These are phyloP conservation scores for Cyberlindnera nakhonratchasimensis DNA, from an alignment of 805 yeast species.

Conservation along the genomic window DNA sequence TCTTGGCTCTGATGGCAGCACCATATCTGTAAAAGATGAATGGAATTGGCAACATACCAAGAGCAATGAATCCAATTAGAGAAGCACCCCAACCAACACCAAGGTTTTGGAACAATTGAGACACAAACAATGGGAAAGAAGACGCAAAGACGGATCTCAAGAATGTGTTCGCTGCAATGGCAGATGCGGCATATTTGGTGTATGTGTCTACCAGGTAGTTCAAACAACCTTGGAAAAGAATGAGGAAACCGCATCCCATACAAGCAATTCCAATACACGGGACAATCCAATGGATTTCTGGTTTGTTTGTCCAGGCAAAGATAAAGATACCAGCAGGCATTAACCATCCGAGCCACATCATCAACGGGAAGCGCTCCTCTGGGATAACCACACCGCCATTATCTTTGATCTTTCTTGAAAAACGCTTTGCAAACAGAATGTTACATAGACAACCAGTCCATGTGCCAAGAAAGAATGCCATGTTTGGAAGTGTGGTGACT, in stretches of 20 bases:
- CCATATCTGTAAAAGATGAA: constrained; percentile 51
- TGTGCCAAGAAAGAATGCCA: constrained; percentile 39
- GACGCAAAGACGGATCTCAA: constrained; percentile 58
- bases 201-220: constrained; percentile 62
- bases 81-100: constrained; percentile 54
- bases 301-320: constrained; percentile 58
- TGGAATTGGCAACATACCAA: constrained; percentile 53
- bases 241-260: constrained; percentile 50
- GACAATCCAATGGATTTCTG: constrained; percentile 46
- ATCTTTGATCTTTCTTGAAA: constrained; percentile 36
- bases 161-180: constrained; percentile 62
- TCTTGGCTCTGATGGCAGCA: constrained; percentile 32
- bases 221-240: constrained; percentile 56
- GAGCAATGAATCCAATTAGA: constrained; percentile 49
- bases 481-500: constrained; percentile 32
- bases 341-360: constrained; percentile 44
- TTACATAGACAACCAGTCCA: constrained; percentile 31
- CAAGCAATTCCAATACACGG: constrained; percentile 56
- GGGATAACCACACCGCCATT: constrained; percentile 51
- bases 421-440: constrained; percentile 31
- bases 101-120: constrained; percentile 47
- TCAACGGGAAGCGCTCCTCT: constrained; percentile 54
- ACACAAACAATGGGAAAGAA: constrained; percentile 57
- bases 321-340: constrained; percentile 55
- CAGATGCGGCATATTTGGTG: constrained; percentile 56